Evolutionary conservation across 257 asterid species (phyloP).

Genomic region (Fraxinus anomala): DNA sequence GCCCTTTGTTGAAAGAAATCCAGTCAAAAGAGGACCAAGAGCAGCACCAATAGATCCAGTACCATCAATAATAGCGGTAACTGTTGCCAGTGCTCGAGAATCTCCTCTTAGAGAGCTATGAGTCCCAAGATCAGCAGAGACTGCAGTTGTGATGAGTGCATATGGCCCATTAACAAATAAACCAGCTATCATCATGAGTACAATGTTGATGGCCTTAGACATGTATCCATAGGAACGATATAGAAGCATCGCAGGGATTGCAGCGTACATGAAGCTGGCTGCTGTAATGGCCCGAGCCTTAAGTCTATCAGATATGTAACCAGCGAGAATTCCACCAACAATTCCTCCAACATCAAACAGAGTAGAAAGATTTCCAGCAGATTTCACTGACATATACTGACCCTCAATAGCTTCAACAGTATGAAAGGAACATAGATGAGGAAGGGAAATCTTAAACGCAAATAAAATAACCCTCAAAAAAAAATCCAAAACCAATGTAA

Average conservation of each 20-base stretch:
- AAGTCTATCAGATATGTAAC: slow-evolving; percentile 72
- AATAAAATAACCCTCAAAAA: background rate
- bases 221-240: slow-evolving; percentile 65
- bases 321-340: slow-evolving; percentile 79
- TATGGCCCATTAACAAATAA: slow-evolving; percentile 79
- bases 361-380: slow-evolving; percentile 90
- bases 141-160: slow-evolving; percentile 90
- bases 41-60: slow-evolving; percentile 95
- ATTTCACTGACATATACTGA: slow-evolving; percentile 65
- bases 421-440: slow-evolving; percentile 18
- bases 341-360: slow-evolving; percentile 88
- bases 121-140: slow-evolving; percentile 85
- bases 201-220: slow-evolving; percentile 49
- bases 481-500: no score
- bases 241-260: slow-evolving; percentile 71
- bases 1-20: slow-evolving; percentile 67
- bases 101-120: slow-evolving; percentile 72
- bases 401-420: slow-evolving; percentile 68
- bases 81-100: slow-evolving; percentile 86
- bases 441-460: background rate
- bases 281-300: slow-evolving; percentile 85
- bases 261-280: slow-evolving; percentile 67
- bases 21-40: slow-evolving; percentile 81
- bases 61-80: slow-evolving; percentile 88
- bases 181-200: slow-evolving; percentile 78